phyloP scores from a whole-genome alignment of 768 basidiomycete genomes.

The Suillus luteus region DNA sequence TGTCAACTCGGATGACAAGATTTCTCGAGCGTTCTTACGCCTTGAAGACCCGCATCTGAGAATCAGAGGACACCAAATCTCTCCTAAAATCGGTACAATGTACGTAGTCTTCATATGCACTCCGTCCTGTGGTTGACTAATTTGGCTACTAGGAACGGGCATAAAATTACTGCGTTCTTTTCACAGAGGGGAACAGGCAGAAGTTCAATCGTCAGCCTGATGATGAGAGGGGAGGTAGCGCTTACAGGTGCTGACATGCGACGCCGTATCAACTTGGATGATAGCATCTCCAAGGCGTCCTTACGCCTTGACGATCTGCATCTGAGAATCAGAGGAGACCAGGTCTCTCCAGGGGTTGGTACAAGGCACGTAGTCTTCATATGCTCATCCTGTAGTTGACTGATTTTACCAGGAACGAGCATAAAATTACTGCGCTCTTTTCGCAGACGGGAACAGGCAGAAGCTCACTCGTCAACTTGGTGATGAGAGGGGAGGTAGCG shows the following conservation, averaged over 20 bases:
- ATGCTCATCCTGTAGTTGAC: not conserved
- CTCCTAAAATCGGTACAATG: not conserved
- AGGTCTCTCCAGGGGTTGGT: not conserved
- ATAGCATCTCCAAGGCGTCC: constrained; percentile 24
- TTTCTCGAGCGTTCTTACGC: constrained; percentile 33
- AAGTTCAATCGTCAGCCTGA: constrained; percentile 39
- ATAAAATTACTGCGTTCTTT: constrained; percentile 37
- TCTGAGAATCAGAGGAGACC: constrained; percentile 25
- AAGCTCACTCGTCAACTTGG: constrained; percentile 39
- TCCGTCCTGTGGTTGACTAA: not conserved
- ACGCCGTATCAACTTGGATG: constrained; percentile 33
- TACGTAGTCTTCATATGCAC: not conserved
- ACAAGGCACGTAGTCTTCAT: not conserved
- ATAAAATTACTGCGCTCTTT: constrained; percentile 37
- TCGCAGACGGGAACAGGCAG: constrained; percentile 41
- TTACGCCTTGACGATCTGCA: constrained; percentile 33
- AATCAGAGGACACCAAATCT: constrained; percentile 21
- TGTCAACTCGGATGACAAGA: constrained; percentile 25
- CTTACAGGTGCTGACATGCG: constrained; percentile 19
- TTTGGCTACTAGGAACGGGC: not conserved
- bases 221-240: constrained; percentile 26
- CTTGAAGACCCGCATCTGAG: constrained; percentile 29
- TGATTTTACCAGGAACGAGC: not conserved
- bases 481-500: constrained; percentile 33
- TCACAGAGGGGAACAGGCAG: constrained; percentile 41